Evolutionary conservation across 1,284 basidiomycete genomes (phyloP).

Genomic region (Apiotrichum montevideense): DNA sequence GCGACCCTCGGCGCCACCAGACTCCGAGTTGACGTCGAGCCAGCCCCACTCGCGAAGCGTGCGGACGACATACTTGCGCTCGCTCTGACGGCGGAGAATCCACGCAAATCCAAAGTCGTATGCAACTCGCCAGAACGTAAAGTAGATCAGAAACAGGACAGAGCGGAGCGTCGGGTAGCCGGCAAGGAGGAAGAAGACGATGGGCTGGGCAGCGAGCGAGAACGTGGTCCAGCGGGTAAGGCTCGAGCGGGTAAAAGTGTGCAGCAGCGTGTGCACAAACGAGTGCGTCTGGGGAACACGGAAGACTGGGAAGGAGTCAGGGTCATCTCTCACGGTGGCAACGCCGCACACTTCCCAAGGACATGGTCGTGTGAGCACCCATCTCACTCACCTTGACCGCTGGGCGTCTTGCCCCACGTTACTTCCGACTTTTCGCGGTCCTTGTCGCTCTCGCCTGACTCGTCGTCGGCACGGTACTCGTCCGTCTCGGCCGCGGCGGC

Average conservation of each 20-base stretch:
- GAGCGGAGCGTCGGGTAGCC: conserved; percentile 50
- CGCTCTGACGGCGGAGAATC: conserved; percentile 89
- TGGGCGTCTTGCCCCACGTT: conserved; percentile 80
- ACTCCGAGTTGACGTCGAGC: conserved; percentile 59
- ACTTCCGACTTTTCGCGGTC: conserved; percentile 49
- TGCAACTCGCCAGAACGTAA: conserved; percentile 84
- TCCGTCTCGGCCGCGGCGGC: background rate
- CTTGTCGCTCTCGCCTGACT: conserved; percentile 11
- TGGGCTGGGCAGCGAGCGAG: conserved; percentile 68
- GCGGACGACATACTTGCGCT: conserved; percentile 84
- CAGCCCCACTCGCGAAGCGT: conserved; percentile 74
- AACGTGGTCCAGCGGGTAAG: conserved; percentile 80
- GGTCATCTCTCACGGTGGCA: no score
- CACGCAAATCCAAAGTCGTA: conserved; percentile 93
- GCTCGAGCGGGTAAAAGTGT: conserved; percentile 84
- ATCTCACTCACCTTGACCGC: conserved; percentile 62
- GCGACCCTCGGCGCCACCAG: conserved; percentile 53
- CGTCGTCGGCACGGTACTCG: conserved; percentile 17
- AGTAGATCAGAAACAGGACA: conserved; percentile 50
- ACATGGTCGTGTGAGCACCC: no score
- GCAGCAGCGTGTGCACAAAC: conserved; percentile 82
- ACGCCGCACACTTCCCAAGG: no score
- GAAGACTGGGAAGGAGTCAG: conserved; percentile 59
- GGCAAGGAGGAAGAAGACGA: conserved; percentile 66
- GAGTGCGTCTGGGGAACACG: conserved; percentile 92